These are phyloP conservation scores for Trichomonas tenax DNA, from an alignment of 208 protist species.

Conservation along the genomic window DNA sequence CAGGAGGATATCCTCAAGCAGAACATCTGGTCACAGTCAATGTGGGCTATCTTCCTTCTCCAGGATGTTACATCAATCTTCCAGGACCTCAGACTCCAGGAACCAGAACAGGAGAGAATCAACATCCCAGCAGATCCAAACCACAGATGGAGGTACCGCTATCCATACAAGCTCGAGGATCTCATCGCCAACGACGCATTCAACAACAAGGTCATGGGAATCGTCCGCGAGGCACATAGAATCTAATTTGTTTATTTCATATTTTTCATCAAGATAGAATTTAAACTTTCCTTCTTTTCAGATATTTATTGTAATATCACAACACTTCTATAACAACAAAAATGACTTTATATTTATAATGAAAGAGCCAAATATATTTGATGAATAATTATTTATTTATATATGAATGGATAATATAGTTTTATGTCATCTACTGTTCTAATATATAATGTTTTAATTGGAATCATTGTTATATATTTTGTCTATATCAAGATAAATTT, in stretches of 20 bases:
- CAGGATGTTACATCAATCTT: neutral
- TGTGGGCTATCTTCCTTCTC: neutral
- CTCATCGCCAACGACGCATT: neutral
- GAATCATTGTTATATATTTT: too few relatives aligned
- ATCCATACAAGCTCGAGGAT: neutral
- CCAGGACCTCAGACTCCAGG: neutral
- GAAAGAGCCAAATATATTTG: too few relatives aligned
- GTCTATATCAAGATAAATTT: too few relatives aligned
- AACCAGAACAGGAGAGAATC: neutral
- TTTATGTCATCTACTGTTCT: too few relatives aligned
- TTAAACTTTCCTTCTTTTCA: too few relatives aligned
- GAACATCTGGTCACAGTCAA: neutral
- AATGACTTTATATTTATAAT: too few relatives aligned
- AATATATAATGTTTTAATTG: too few relatives aligned
- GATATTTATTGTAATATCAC: too few relatives aligned
- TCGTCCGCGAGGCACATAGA: neutral
- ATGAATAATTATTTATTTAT: too few relatives aligned
- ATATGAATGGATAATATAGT: too few relatives aligned
- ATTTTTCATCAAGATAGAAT: too few relatives aligned
- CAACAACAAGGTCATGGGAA: neutral
- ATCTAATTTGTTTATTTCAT: neutral
- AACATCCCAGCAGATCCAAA: neutral
- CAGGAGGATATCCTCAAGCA: neutral
- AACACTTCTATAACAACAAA: too few relatives aligned
- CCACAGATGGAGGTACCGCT: neutral